Evolutionary conservation across 2,329 filamentous ascomycete genomes (phyloP).

Genomic region (Mariannaea elegans): DNA sequence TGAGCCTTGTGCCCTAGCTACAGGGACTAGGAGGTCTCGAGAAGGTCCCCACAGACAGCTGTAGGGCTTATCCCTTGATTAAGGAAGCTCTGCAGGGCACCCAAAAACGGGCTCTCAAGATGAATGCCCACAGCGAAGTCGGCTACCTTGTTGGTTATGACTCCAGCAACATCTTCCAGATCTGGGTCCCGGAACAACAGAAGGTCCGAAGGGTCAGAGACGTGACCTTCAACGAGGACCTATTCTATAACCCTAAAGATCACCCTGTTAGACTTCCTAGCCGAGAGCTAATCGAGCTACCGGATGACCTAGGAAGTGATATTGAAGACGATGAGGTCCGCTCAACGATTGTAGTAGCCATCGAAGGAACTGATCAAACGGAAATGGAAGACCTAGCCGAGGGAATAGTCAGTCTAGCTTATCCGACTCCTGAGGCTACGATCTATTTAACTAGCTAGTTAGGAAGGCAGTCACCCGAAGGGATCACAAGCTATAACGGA

Average conservation of each 20-base stretch:
- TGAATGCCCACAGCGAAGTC: neutral
- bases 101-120: slow-evolving; percentile 7
- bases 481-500: no score
- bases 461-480: no score
- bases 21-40: neutral
- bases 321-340: no score
- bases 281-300: no score
- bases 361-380: no score
- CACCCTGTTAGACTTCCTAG: no score
- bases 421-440: no score
- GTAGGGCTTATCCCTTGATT: slow-evolving; percentile 7
- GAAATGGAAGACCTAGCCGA: no score
- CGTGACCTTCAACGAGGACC: slow-evolving; percentile 15
- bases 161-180: slow-evolving; percentile 16
- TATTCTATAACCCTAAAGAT: slow-evolving; percentile 13
- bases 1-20: neutral
- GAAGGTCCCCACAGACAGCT: slow-evolving; percentile 1
- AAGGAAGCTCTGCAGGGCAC: slow-evolving; percentile 2
- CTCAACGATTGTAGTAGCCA: no score
- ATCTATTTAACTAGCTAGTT: no score
- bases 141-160: slow-evolving; percentile 16
- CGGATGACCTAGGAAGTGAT: no score
- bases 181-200: neutral
- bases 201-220: slow-evolving; percentile 6
- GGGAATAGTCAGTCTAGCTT: no score